phyloP scores from a whole-genome alignment of 441 rosid genomes.

The Capsella rubella region DNA sequence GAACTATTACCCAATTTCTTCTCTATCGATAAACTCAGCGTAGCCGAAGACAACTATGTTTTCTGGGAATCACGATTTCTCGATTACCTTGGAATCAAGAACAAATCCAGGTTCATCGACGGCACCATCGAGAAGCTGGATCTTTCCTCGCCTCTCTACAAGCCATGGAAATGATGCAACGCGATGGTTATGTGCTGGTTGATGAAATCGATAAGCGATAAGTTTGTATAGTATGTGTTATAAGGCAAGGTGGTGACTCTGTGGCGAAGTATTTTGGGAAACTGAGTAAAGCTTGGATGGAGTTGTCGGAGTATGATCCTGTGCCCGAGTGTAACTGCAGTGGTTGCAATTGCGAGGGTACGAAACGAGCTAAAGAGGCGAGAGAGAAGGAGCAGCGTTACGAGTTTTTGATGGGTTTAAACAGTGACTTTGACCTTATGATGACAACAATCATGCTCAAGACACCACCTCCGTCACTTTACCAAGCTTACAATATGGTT shows the following conservation, averaged over 20 bases:
- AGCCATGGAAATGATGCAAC: slow-evolving; percentile 5
- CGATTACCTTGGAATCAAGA: background rate
- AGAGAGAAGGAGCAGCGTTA: slow-evolving; percentile 31
- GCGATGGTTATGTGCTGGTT: background rate
- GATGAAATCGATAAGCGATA: background rate
- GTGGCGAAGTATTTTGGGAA: background rate
- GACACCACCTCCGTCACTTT: background rate
- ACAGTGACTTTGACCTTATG: background rate
- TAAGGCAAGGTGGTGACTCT: slow-evolving; percentile 28
- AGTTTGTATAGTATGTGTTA: background rate
- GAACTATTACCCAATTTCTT: background rate
- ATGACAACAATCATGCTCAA: background rate
- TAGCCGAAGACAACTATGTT: slow-evolving; percentile 21
- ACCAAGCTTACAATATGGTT: background rate
- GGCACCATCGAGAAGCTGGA: slow-evolving; percentile 4
- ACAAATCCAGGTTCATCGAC: slow-evolving; percentile 17
- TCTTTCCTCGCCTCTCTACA: background rate
- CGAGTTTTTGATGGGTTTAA: slow-evolving; percentile 34
- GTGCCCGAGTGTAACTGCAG: slow-evolving; percentile 19
- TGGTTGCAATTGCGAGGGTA: slow-evolving; percentile 16
- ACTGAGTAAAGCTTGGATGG: slow-evolving; percentile 20
- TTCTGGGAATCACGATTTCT: background rate
- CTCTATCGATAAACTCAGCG: background rate
- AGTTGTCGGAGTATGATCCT: slow-evolving; percentile 29
- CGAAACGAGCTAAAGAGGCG: background rate